These are phyloP conservation scores for Cymbidium sinense DNA, from an alignment of 106 monocot genomes.

Conservation along the genomic window DNA sequence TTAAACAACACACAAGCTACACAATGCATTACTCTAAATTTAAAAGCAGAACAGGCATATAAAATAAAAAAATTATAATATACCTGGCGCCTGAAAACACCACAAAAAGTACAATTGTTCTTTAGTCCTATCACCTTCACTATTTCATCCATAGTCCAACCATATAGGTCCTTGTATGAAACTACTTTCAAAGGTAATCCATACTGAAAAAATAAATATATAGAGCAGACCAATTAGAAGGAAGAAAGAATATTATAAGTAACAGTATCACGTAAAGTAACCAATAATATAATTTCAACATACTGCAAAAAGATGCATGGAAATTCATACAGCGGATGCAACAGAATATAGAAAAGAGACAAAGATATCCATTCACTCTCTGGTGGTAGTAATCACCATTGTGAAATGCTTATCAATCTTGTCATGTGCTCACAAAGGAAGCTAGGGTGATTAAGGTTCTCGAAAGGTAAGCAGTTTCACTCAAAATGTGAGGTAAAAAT, in stretches of 20 bases:
- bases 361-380: background rate
- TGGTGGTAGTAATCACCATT: background rate
- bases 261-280: background rate
- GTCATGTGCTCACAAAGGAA: background rate
- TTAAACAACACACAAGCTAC: background rate
- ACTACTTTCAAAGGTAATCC: constrained; percentile 91
- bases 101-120: constrained; percentile 99
- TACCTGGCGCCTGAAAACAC: constrained; percentile 99
- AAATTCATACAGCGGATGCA: background rate
- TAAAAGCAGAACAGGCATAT: background rate
- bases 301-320: background rate
- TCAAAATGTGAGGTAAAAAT: background rate
- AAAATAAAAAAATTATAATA: constrained; percentile 3
- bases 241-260: background rate
- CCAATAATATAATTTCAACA: background rate
- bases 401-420: background rate
- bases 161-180: constrained; percentile 94
- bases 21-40: background rate
- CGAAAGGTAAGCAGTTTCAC: background rate
- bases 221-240: background rate
- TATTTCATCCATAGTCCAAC: constrained; percentile 99
- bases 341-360: background rate
- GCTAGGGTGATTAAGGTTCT: background rate
- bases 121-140: constrained; percentile 94
- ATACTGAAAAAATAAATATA: constrained; percentile 39